A percentile compares a stretch with the other conserved stretches of the same genome.
These are phyloP conservation scores for Coemansia sp. DNA, from an alignment of 192 early-diverging fungal species.

Conservation along the genomic window DNA sequence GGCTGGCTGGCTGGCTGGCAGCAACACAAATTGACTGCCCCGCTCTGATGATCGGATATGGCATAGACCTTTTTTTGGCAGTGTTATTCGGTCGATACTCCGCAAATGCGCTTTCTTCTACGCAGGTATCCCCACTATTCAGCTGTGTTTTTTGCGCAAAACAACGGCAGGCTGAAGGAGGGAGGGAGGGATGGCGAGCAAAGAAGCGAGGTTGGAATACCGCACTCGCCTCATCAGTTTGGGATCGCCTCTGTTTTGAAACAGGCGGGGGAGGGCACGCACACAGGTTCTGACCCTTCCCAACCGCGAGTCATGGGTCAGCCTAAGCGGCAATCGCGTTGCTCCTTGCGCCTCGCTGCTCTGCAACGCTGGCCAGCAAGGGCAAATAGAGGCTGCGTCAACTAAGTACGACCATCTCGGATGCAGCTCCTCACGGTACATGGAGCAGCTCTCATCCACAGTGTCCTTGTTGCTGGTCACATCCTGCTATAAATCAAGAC, in stretches of 20 bases:
- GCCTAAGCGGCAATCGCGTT: neutral
- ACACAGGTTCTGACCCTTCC: neutral
- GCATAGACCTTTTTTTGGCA: slow-evolving; percentile 7
- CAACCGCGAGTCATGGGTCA: slow-evolving; percentile 6
- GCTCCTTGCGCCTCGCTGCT: neutral
- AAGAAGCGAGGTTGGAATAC: neutral
- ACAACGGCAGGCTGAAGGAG: neutral
- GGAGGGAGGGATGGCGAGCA: neutral
- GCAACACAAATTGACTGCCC: neutral
- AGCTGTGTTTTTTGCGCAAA: too few species aligned
- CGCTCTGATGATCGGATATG: slow-evolving; percentile 6
- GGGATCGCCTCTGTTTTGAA: neutral
- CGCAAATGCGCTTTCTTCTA: slow-evolving; percentile 4
- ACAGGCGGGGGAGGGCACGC: neutral
- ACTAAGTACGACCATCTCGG: neutral
- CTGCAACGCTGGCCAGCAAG: neutral
- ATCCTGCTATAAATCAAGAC: slow-evolving; percentile 5
- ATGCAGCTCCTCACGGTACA: neutral
- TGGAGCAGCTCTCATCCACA: neutral
- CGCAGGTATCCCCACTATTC: too few species aligned
- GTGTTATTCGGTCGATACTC: neutral
- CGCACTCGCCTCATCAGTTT: neutral
- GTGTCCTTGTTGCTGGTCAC: too few species aligned
- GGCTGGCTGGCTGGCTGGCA: neutral
- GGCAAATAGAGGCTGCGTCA: neutral